Percentiles rank a stretch among this genome's conserved stretches.
Conservation (phyloP, 768 basidiomycete species). For the Pisolithus microcarpus region DNA sequence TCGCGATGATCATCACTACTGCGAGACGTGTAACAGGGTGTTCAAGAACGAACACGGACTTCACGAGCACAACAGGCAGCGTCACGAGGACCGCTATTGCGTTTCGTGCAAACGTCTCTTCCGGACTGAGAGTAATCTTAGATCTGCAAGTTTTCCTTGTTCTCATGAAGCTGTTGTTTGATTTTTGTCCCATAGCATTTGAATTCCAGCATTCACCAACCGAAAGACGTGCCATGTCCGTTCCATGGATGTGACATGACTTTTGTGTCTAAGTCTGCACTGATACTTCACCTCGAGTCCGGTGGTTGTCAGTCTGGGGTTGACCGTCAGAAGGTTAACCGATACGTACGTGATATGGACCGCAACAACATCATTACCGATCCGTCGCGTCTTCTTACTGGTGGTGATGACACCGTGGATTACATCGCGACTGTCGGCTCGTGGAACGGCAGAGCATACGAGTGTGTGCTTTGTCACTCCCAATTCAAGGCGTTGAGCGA, state of each 20-base stretch:
- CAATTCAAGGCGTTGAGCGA: conserved; percentile 32
- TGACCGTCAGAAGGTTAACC: conserved; percentile 29
- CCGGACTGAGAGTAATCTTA: conserved; percentile 15
- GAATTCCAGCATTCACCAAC: conserved; percentile 44
- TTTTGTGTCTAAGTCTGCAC: conserved; percentile 49
- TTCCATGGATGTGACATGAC: conserved; percentile 35
- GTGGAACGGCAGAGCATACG: conserved; percentile 41
- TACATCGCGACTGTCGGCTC: conserved; percentile 31
- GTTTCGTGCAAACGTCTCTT: conserved; percentile 38
- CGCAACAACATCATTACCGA: conserved; percentile 45
- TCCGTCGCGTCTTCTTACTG: conserved; percentile 43
- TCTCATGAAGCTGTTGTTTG: background rate
- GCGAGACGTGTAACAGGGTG: conserved; percentile 34
- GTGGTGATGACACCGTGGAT: conserved; percentile 3
- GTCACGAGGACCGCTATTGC: conserved; percentile 38
- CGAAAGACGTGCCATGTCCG: conserved; percentile 31
- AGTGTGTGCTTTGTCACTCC: conserved; percentile 58
- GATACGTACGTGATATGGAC: conserved; percentile 38
- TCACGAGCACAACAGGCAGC: conserved; percentile 43
- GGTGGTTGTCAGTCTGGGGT: conserved; percentile 50
- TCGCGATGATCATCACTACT: conserved; percentile 34
- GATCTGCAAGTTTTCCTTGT: conserved; percentile 3
- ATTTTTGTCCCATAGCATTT: conserved; percentile 34
- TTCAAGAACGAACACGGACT: conserved; percentile 36
- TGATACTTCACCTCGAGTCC: conserved; percentile 57